Base-by-base conservation (phyloP, 192 early-diverging fungal species). In the Gamsiella multidivaricata region DNA sequence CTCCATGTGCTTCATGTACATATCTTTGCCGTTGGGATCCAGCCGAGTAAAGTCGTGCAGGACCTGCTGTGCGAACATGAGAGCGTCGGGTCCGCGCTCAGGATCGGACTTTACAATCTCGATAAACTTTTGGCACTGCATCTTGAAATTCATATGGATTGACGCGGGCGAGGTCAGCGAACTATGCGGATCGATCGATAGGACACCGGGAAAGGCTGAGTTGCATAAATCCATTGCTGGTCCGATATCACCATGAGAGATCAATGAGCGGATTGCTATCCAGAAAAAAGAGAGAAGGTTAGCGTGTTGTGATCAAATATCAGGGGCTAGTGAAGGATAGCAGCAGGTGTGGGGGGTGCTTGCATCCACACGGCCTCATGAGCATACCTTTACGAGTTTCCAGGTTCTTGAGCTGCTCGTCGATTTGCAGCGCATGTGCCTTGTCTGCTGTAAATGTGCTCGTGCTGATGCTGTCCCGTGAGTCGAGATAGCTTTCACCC, bases 91-190 rank as follows among this genome's bases (percentile, higher is more conserved):
- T 14, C 81, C 84, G 14, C 31, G 70, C 1, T 61, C 71, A 14
- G 74, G 65, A 43, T 61, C 74, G 0, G 41, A 47, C 39, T 82
- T 81, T 8, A 89, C 83, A 17, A 65, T 79, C 69, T 92, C 91
- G 26, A 92, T 85, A 81, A 90, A 92, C 54, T 79, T 63, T 54
- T 92, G 91, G 54, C 86, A 89, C 25, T 88, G 79, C n/a, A 91
- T 70, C 59, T 82, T 74, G 66, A 91, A 91, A 15, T 66, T 65
- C 42, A 91, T 79, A 14, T 86, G 81, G 32, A 83, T 79, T 18
- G 82, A 79, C 26, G 70, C 69, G 7, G 72, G 45, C 5, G 88
- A 80, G 10, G 68, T 84, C 52, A 60, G 51, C 11, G 64, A 53
- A 49, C 68, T 65, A 36, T 61, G 42, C 23, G 60, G 75, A 23